Percentiles rank a stretch among this genome's conserved stretches.
Evolutionary conservation across 331 rosid species (phyloP).

Genomic region (Quercus phellos): DNA sequence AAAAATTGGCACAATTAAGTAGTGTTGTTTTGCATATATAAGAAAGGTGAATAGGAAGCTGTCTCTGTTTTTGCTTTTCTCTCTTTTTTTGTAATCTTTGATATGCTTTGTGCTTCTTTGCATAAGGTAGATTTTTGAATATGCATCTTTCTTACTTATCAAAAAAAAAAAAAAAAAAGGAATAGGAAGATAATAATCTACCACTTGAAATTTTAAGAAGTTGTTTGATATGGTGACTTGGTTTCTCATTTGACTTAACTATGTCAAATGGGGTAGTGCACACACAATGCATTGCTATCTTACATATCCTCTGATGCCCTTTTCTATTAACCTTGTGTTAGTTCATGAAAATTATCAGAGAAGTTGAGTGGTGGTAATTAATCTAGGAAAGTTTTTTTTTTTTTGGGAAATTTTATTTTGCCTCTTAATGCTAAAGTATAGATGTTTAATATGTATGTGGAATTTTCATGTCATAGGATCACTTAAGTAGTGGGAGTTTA

Average conservation of each 20-base stretch:
- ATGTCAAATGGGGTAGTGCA: not conserved
- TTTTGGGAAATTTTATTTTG: not conserved
- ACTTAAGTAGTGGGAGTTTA: too few relatives aligned
- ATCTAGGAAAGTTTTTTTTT: not conserved
- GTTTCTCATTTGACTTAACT: not conserved
- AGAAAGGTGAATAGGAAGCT: not conserved
- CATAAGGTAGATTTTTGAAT: too few relatives aligned
- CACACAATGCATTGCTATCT: not conserved
- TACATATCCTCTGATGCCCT: not conserved
- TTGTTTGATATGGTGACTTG: not conserved
- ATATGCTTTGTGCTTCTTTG: too few relatives aligned
- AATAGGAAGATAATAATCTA: not conserved
- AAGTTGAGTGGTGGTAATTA: not conserved
- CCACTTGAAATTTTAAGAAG: not conserved
- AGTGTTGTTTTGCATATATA: not conserved
- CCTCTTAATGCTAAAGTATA: too few relatives aligned
- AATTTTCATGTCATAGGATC: too few relatives aligned
- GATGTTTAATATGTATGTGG: too few relatives aligned
- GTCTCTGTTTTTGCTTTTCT: too few relatives aligned
- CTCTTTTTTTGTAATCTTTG: too few relatives aligned
- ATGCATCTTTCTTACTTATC: too few relatives aligned
- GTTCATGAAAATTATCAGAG: not conserved
- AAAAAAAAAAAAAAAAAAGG: too few relatives aligned
- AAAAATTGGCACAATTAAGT: not conserved
- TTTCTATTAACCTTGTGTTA: not conserved